Conservation (phyloP, 208 protist species). For the Giardia muris region DNA sequence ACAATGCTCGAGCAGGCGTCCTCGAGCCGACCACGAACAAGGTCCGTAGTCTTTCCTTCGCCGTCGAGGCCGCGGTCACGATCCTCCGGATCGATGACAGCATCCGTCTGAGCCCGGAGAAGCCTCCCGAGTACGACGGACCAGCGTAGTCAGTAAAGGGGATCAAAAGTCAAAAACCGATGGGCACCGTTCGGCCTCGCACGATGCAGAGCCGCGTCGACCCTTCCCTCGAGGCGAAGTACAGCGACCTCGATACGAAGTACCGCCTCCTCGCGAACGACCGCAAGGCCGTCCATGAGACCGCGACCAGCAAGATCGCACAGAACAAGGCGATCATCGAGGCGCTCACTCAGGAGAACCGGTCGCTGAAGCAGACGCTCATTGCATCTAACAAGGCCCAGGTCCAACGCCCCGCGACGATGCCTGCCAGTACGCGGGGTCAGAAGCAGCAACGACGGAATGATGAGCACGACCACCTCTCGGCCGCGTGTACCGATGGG, state of each 20-base stretch:
- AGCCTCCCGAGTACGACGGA: not conserved
- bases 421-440: not conserved
- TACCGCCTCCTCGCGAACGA: not conserved
- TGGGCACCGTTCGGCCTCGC: no score
- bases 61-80: conserved; percentile 95
- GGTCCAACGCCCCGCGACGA: not conserved
- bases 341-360: not conserved
- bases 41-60: conserved; percentile 92
- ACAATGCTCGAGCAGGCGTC: conserved; percentile 88
- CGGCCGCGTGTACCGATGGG: not conserved
- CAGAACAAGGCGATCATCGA: not conserved
- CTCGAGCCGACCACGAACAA: conserved; percentile 94
- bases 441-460: not conserved
- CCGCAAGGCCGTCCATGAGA: not conserved
- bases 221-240: not conserved
- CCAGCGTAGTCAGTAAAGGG: not conserved
- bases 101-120: conserved; percentile 65
- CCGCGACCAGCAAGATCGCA: not conserved
- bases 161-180: no score
- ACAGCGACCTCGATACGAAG: not conserved
- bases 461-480: not conserved
- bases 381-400: not conserved
- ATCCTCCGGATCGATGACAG: conserved; percentile 97
- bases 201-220: not conserved
- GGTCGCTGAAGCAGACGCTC: not conserved